These are phyloP conservation scores for Starmerella sirachaensis DNA, from an alignment of 805 yeast species.

Conservation along the genomic window DNA sequence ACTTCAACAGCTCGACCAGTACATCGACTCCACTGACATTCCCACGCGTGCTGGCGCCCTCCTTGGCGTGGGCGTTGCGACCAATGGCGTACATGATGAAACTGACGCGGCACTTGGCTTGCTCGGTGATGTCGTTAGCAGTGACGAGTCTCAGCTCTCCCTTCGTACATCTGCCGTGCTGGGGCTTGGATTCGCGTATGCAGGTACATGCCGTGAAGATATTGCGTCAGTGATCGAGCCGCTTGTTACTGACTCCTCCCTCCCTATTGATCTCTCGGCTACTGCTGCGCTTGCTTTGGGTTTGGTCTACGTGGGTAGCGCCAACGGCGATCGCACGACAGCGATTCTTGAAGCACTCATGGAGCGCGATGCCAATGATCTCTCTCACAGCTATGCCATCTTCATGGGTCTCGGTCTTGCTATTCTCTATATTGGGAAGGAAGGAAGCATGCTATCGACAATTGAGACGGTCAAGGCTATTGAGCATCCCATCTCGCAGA, in stretches of 20 bases:
- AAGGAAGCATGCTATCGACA: slow-evolving; percentile 82
- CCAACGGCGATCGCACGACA: slow-evolving; percentile 89
- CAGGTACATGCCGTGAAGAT: slow-evolving; percentile 84
- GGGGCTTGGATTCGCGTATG: slow-evolving; percentile 88
- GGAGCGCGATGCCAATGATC: slow-evolving; percentile 68
- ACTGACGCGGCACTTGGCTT: slow-evolving; percentile 84
- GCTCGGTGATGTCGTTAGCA: slow-evolving; percentile 65
- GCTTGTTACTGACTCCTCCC: slow-evolving; percentile 62
- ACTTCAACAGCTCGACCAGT: slow-evolving; percentile 77
- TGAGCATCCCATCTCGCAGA: slow-evolving; percentile 85
- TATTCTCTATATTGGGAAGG: slow-evolving; percentile 80
- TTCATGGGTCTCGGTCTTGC: slow-evolving; percentile 90
- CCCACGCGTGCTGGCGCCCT: slow-evolving; percentile 86
- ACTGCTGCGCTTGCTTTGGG: slow-evolving; percentile 87
- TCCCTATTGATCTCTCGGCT: slow-evolving; percentile 66
- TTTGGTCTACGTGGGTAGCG: slow-evolving; percentile 88
- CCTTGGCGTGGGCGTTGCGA: slow-evolving; percentile 85
- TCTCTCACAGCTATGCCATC: slow-evolving; percentile 75
- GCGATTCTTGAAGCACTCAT: slow-evolving; percentile 78
- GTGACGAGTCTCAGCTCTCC: slow-evolving; percentile 26
- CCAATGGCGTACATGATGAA: slow-evolving; percentile 89
- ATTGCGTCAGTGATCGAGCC: slow-evolving; percentile 69
- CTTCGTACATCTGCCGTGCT: slow-evolving; percentile 72
- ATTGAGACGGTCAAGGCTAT: slow-evolving; percentile 88
- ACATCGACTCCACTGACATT: slow-evolving; percentile 68